phyloP scores from a whole-genome alignment of 345 rosid genomes.

The Gossypium longicalyx region DNA sequence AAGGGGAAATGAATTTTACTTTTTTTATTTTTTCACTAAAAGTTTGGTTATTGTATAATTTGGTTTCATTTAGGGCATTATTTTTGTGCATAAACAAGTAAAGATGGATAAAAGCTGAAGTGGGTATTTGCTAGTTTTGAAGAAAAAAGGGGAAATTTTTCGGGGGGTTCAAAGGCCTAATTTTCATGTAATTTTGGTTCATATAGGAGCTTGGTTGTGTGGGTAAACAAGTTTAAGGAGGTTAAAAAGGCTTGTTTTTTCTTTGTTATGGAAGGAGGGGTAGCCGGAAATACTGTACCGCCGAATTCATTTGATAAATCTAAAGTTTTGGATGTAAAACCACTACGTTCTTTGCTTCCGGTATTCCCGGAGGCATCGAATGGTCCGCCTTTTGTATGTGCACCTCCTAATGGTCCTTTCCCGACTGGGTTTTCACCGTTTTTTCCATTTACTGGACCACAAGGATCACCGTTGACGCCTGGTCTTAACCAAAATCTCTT shows the following conservation, averaged over 20 bases:
- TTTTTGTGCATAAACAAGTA: neutral
- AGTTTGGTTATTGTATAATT: neutral
- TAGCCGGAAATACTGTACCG: neutral
- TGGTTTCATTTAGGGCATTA: neutral
- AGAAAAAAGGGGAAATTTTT: neutral
- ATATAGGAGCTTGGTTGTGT: neutral
- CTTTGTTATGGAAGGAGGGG: neutral
- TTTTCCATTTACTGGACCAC: constrained; percentile 46
- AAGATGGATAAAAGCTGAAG: neutral
- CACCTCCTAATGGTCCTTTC: constrained; percentile 47
- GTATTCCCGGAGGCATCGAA: neutral
- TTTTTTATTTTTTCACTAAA: neutral
- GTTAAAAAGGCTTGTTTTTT: neutral
- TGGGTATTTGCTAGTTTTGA: neutral
- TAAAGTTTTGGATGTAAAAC: neutral
- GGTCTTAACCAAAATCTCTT: constrained; percentile 37
- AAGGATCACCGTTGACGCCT: constrained; percentile 26
- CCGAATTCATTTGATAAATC: neutral
- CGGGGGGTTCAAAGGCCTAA: neutral
- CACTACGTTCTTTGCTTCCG: neutral
- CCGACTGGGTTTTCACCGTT: constrained; percentile 68
- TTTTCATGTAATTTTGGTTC: neutral
- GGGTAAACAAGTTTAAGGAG: neutral
- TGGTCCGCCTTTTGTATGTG: neutral
- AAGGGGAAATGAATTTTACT: neutral